Evolutionary conservation across 371 early-diverging fungal species (phyloP).

Genomic region (Zopfochytrium polystomum): DNA sequence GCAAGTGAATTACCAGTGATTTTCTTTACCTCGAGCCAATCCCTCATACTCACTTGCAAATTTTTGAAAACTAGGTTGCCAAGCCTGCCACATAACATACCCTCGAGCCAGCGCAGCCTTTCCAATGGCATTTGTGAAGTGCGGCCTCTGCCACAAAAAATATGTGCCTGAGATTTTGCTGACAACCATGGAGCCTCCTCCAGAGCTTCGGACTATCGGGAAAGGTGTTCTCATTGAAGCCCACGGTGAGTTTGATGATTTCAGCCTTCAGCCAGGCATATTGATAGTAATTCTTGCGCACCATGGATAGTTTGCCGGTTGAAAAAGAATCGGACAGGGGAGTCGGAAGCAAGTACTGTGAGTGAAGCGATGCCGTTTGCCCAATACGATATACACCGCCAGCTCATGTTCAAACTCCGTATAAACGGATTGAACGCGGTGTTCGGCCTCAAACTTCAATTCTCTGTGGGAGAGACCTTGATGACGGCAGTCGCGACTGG

Average conservation of each 20-base stretch:
- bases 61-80: conserved; percentile 46
- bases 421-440: conserved; percentile 69
- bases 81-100: conserved; percentile 65
- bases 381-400: conserved; percentile 75
- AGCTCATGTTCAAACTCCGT: conserved; percentile 68
- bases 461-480: conserved; percentile 63
- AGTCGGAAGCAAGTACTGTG: conserved; percentile 55
- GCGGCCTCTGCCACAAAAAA: conserved; percentile 60
- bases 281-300: background rate
- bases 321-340: conserved; percentile 49
- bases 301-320: conserved; percentile 60
- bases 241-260: conserved; percentile 33
- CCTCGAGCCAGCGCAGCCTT: conserved; percentile 58
- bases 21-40: conserved; percentile 1
- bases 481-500: conserved; percentile 70
- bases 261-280: conserved; percentile 17
- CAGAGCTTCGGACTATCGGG: conserved; percentile 56
- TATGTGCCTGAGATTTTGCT: conserved; percentile 70
- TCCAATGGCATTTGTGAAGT: conserved; percentile 57
- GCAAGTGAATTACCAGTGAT: conserved; percentile 10
- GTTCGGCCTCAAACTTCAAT: conserved; percentile 67
- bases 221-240: conserved; percentile 47
- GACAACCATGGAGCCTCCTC: conserved; percentile 66
- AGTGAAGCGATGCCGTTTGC: conserved; percentile 74
- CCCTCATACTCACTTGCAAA: background rate